Percentiles rank a stretch among this genome's conserved stretches.
Conservation (phyloP, 2,329 filamentous ascomycete genomes). For the Cladobotryum protrusum region DNA sequence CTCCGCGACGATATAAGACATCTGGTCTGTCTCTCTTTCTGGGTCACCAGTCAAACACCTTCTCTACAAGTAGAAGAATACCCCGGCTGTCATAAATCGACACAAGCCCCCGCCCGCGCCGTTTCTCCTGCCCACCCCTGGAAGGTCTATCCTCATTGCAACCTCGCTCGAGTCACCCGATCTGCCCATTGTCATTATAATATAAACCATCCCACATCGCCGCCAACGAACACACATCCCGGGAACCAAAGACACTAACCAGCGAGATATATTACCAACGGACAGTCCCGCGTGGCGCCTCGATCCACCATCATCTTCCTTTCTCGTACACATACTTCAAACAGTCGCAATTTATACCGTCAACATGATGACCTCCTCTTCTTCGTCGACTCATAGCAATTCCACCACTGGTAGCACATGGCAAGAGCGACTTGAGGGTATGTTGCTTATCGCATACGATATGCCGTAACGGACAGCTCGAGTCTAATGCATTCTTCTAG, state of each 20-base stretch:
- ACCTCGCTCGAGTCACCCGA: not conserved
- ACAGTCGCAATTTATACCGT: not conserved
- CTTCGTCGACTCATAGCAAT: slow-evolving; percentile 19
- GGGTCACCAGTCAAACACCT: slow-evolving; percentile 1
- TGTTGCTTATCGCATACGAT: not conserved
- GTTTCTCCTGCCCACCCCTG: slow-evolving; percentile 9
- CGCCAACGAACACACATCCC: not conserved
- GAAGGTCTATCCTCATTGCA: slow-evolving; percentile 7
- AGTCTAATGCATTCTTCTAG: slow-evolving; percentile 29
- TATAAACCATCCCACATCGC: slow-evolving; percentile 1
- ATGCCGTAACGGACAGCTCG: not conserved
- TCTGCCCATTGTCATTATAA: not conserved
- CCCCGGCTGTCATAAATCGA: slow-evolving; percentile 3
- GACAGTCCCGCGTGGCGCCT: not conserved
- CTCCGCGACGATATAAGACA: slow-evolving; percentile 12
- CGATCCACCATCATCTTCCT: not conserved
- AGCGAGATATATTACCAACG: not conserved
- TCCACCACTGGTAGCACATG: slow-evolving; percentile 30
- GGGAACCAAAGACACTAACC: not conserved
- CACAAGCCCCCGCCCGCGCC: slow-evolving; percentile 6
- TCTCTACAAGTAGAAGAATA: slow-evolving; percentile 5
- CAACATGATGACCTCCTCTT: slow-evolving; percentile 16
- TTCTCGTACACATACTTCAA: not conserved
- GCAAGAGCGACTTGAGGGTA: slow-evolving; percentile 54
- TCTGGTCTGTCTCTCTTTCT: slow-evolving; percentile 4